Evolutionary conservation across 495 filamentous ascomycete species (phyloP).

Genomic region (Penicillium flavigenum): DNA sequence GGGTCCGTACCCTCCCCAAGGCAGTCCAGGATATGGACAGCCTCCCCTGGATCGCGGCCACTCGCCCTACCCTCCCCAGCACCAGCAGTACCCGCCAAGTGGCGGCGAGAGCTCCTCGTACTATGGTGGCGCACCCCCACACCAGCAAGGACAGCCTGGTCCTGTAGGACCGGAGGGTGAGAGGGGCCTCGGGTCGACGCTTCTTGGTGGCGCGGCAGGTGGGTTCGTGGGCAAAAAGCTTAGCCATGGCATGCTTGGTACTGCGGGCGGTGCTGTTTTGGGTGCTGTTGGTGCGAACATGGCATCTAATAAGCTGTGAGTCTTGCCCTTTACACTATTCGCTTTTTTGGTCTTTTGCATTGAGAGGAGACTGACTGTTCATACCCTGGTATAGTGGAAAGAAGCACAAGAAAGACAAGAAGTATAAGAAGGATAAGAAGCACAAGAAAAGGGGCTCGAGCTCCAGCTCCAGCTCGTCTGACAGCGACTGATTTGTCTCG

Average conservation of each 20-base stretch:
- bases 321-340: background rate
- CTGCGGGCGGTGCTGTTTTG: slow-evolving; percentile 42
- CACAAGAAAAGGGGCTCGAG: slow-evolving; percentile 30
- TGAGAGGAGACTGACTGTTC: slow-evolving; percentile 15
- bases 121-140: slow-evolving; percentile 20
- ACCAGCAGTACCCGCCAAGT: slow-evolving; percentile 28
- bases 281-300: slow-evolving; percentile 47
- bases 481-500: slow-evolving; percentile 13
- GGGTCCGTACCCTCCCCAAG: slow-evolving; percentile 19
- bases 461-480: slow-evolving; percentile 33
- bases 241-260: slow-evolving; percentile 41
- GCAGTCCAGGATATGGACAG: slow-evolving; percentile 18
- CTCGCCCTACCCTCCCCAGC: slow-evolving; percentile 35
- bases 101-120: slow-evolving; percentile 22
- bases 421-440: slow-evolving; percentile 34
- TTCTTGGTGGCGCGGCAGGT: slow-evolving; percentile 46
- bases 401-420: slow-evolving; percentile 26
- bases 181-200: slow-evolving; percentile 43
- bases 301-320: slow-evolving; percentile 39
- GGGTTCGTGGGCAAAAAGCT: slow-evolving; percentile 45
- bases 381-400: slow-evolving; percentile 17
- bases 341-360: background rate
- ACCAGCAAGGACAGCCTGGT: slow-evolving; percentile 22
- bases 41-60: slow-evolving; percentile 31
- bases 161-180: slow-evolving; percentile 35